These are phyloP conservation scores for Aspergillus ellipticus DNA, from an alignment of 495 filamentous ascomycete genomes.

Conservation along the genomic window DNA sequence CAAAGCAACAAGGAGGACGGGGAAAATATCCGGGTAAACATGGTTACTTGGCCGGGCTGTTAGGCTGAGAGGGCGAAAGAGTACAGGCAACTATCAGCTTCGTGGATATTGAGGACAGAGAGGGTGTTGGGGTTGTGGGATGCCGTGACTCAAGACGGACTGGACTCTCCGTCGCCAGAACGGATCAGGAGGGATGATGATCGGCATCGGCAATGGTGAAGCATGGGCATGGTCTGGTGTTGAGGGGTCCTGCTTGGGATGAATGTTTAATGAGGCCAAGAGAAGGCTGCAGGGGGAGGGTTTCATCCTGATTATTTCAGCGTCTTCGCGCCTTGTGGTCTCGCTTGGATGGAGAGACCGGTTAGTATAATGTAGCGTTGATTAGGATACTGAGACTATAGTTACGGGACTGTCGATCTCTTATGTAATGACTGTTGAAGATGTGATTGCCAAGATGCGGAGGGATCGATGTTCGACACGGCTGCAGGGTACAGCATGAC, in stretches of 20 bases:
- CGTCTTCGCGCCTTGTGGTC: neutral
- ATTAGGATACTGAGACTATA: no score
- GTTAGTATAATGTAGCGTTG: no score
- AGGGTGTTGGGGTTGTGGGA: neutral
- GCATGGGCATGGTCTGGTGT: no score
- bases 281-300: neutral
- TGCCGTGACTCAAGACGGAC: constrained; percentile 3
- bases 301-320: neutral
- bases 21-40: neutral
- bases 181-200: constrained; percentile 9
- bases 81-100: no score
- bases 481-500: no score
- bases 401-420: neutral
- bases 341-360: no score
- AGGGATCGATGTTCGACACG: no score
- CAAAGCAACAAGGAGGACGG: neutral
- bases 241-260: neutral
- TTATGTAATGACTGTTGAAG: neutral
- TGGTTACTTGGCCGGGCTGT: no score
- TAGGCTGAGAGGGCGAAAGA: neutral
- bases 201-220: constrained; percentile 9
- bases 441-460: constrained; percentile 2
- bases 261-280: neutral
- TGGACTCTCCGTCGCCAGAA: constrained; percentile 16
- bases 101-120: no score